A percentile compares a stretch with the other conserved stretches of the same genome.
phyloP scores from a whole-genome alignment of 768 basidiomycete species.

The Boletus sp. region DNA sequence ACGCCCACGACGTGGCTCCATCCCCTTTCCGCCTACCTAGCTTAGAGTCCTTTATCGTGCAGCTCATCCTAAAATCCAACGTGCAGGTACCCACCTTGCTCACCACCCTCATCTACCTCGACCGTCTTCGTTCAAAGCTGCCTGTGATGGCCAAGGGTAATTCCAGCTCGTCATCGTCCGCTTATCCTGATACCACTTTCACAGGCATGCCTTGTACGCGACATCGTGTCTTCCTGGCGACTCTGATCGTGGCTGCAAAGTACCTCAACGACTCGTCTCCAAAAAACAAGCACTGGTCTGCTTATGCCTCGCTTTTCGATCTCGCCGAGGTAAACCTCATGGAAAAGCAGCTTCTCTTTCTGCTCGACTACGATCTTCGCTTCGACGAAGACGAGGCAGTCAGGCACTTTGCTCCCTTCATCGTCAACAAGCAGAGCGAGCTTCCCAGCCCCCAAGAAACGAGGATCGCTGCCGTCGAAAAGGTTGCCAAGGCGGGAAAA shows the following conservation, averaged over 20 bases:
- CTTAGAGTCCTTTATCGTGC: conserved; percentile 81
- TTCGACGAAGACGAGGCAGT: conserved; percentile 84
- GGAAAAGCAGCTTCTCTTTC: conserved; percentile 92
- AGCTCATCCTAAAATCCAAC: conserved; percentile 76
- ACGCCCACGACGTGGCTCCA: conserved; percentile 27
- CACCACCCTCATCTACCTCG: conserved; percentile 88
- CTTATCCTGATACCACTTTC: conserved; percentile 8
- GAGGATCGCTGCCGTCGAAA: conserved; percentile 52
- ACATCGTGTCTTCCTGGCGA: conserved; percentile 94
- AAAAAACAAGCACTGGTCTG: conserved; percentile 93
- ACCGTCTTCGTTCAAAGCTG: conserved; percentile 77
- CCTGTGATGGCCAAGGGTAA: conserved; percentile 83
- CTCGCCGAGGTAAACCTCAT: conserved; percentile 86
- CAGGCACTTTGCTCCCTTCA: conserved; percentile 66
- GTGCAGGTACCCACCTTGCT: conserved; percentile 91
- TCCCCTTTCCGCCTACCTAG: conserved; percentile 47
- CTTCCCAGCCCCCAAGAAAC: conserved; percentile 38
- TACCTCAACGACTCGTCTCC: conserved; percentile 96
- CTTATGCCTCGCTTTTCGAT: conserved; percentile 74
- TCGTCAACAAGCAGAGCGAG: conserved; percentile 31
- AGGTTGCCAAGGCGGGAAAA: conserved; percentile 52
- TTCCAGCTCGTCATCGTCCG: conserved; percentile 20
- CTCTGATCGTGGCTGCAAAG: conserved; percentile 93
- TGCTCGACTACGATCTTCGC: conserved; percentile 91
- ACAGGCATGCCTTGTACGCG: conserved; percentile 84